Conservation (phyloP, 2,329 filamentous ascomycete species). For the Leptographium radiaticola region DNA sequence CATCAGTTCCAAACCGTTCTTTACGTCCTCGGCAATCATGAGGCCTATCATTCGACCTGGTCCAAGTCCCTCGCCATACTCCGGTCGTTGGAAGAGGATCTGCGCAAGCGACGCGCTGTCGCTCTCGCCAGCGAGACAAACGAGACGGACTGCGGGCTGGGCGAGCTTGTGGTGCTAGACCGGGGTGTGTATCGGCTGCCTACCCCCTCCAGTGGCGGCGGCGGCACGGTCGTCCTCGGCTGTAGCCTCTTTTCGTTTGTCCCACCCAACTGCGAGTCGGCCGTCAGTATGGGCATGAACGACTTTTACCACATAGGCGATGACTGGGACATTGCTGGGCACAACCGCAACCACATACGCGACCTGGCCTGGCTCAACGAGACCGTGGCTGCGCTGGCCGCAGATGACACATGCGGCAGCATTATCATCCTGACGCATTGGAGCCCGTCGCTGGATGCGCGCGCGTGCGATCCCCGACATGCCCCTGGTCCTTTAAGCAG, state of each 20-base stretch:
- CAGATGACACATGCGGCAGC: slow-evolving; percentile 8
- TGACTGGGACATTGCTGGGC: slow-evolving; percentile 16
- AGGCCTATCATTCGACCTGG: slow-evolving; percentile 34
- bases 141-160: slow-evolving; percentile 10
- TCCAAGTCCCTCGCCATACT: slow-evolving; percentile 17
- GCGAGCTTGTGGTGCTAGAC: slow-evolving; percentile 27
- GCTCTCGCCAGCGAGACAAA: background rate
- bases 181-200: slow-evolving; percentile 15
- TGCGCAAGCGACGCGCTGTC: background rate
- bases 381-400: slow-evolving; percentile 16
- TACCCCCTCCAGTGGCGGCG: background rate
- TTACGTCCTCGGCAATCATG: slow-evolving; percentile 43
- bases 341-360: slow-evolving; percentile 22
- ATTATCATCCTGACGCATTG: slow-evolving; percentile 30
- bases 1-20: slow-evolving; percentile 34
- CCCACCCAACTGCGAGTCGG: slow-evolving; percentile 19
- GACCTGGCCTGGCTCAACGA: slow-evolving; percentile 32
- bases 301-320: slow-evolving; percentile 36
- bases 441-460: slow-evolving; percentile 22
- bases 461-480: slow-evolving; percentile 22
- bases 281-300: slow-evolving; percentile 30
- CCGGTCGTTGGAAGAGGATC: slow-evolving; percentile 19
- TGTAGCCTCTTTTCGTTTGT: slow-evolving; percentile 36
- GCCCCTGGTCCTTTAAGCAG: slow-evolving; percentile 12
- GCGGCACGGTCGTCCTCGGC: slow-evolving; percentile 19